Conservation (phyloP, 1,284 basidiomycete species). For the Thecaphora thlaspeos region DNA sequence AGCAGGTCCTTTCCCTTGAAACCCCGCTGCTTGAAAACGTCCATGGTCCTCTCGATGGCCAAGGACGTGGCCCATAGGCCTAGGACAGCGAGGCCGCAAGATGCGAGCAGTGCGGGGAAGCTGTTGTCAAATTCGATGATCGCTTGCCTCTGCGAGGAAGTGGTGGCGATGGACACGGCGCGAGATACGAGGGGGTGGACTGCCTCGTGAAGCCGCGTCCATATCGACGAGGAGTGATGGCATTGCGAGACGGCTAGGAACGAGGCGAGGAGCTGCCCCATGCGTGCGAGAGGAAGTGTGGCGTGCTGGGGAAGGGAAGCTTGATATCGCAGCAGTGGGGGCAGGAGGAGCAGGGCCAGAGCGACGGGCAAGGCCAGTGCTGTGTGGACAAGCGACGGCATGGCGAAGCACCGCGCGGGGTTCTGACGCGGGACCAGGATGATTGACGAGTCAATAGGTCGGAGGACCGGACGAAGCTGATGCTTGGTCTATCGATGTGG, state of each 20-base stretch:
- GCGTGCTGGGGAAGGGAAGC: neutral
- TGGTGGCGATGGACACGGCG: neutral
- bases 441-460: no score
- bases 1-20: constrained; percentile 52
- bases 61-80: constrained; percentile 26
- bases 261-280: neutral
- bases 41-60: constrained; percentile 27
- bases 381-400: neutral
- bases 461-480: no score
- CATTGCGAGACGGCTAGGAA: neutral
- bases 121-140: constrained; percentile 31
- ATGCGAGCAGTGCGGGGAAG: constrained; percentile 32
- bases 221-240: neutral
- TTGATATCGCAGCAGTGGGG: neutral
- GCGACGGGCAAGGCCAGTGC: neutral
- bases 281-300: no score
- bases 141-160: neutral
- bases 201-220: neutral
- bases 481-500: no score
- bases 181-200: neutral
- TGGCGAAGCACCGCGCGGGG: no score
- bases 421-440: no score
- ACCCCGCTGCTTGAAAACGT: constrained; percentile 42
- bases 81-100: constrained; percentile 27
- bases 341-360: neutral